Conservation (phyloP, 805 yeast genomes). For the Spathaspora girioi region DNA sequence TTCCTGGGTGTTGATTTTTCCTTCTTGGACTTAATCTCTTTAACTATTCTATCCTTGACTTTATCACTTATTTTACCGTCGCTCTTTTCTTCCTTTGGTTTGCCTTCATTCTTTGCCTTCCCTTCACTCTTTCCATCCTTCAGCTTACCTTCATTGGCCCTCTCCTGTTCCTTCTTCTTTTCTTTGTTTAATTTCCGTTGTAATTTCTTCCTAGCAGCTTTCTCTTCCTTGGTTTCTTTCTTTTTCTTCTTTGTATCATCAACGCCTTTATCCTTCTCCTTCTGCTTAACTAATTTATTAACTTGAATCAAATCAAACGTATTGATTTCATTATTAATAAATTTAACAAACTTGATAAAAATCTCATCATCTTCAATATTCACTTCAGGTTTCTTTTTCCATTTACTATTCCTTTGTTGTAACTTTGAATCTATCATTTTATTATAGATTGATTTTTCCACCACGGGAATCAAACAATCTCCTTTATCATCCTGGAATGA, state of each 20-base stretch:
- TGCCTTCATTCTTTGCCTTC: neutral
- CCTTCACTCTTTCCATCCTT: neutral
- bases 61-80: neutral
- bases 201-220: constrained; percentile 6
- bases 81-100: neutral
- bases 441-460: constrained; percentile 30
- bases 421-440: constrained; percentile 9
- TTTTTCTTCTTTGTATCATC: neutral
- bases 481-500: constrained; percentile 7
- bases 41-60: neutral
- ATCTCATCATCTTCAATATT: constrained; percentile 12
- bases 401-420: neutral
- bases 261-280: neutral
- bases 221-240: constrained; percentile 1
- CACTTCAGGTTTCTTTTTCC: constrained; percentile 1
- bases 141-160: neutral
- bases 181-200: constrained; percentile 8
- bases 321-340: constrained; percentile 7
- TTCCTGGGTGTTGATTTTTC: neutral
- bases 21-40: neutral
- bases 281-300: constrained; percentile 5
- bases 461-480: constrained; percentile 28
- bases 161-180: constrained; percentile 7
- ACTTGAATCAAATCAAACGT: constrained; percentile 9
- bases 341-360: constrained; percentile 9